These are phyloP conservation scores for Echeveria elegans DNA, from an alignment of 164 flowering plant species.

Conservation along the genomic window DNA sequence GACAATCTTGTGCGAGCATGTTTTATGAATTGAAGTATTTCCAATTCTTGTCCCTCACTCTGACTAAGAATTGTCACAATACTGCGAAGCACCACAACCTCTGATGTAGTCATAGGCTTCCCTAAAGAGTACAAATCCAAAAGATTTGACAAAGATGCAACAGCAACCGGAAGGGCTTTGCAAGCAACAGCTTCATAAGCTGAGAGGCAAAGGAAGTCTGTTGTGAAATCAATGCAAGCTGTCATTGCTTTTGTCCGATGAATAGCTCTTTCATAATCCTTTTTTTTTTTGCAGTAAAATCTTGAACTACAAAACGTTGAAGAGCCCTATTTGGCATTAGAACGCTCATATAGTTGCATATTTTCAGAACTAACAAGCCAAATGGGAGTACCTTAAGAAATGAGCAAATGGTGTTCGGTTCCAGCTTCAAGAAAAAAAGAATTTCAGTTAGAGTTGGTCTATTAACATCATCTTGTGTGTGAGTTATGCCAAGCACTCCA, in stretches of 20 bases:
- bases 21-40: conserved; percentile 45
- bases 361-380: conserved; percentile 7
- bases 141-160: conserved; percentile 55
- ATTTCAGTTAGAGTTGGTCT: conserved; percentile 2
- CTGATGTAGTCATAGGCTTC: conserved; percentile 55
- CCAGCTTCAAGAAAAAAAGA: conserved; percentile 47
- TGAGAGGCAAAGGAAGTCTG: conserved; percentile 77
- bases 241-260: conserved; percentile 66
- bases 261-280: conserved; percentile 43
- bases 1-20: conserved; percentile 35
- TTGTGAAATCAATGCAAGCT: conserved; percentile 70
- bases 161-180: conserved; percentile 65
- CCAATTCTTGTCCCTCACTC: conserved; percentile 38
- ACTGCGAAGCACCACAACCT: conserved; percentile 65
- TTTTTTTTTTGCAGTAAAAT: conserved; percentile 76
- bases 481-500: background rate
- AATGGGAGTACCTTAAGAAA: conserved; percentile 70
- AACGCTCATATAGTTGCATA: background rate
- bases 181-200: conserved; percentile 94
- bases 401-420: conserved; percentile 63
- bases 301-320: conserved; percentile 53
- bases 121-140: conserved; percentile 51
- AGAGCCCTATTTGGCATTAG: background rate
- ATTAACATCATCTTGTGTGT: background rate
- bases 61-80: conserved; percentile 48